These are phyloP conservation scores for Cladosporium phlei DNA, from an alignment of 2,329 filamentous ascomycete genomes.

Conservation along the genomic window DNA sequence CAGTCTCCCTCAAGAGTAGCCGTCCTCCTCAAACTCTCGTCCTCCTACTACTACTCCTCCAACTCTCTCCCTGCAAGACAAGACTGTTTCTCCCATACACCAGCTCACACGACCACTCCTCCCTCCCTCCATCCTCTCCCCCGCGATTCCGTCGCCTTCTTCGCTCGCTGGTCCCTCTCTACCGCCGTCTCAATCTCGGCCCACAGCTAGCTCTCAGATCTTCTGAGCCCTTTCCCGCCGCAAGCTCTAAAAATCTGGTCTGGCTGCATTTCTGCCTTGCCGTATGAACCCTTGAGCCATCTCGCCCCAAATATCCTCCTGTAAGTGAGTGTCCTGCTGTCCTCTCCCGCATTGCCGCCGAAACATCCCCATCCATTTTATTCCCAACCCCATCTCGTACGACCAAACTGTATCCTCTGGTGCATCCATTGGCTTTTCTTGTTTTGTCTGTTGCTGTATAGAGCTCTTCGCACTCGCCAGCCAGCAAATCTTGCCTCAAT, in stretches of 20 bases:
- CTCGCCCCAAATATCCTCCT: not conserved
- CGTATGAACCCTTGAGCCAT: constrained; percentile 3
- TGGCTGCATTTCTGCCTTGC: not conserved
- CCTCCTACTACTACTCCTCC: no score
- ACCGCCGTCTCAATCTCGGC: constrained; percentile 9
- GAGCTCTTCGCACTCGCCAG: no score
- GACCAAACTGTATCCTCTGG: no score
- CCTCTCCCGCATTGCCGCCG: no score
- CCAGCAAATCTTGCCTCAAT: not conserved
- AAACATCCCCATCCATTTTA: no score
- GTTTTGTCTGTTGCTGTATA: no score
- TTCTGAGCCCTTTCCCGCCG: not conserved
- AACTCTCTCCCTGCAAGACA: not conserved
- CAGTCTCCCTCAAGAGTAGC: no score
- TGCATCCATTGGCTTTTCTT: no score
- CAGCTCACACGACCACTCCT: not conserved
- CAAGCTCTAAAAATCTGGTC: constrained; percentile 7
- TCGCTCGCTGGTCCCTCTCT: not conserved
- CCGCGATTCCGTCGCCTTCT: not conserved
- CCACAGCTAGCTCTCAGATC: not conserved
- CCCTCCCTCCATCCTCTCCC: not conserved
- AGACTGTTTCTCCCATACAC: not conserved
- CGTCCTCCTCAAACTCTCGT: no score
- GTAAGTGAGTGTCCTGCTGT: no score
- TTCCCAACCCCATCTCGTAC: no score